A percentile compares a stretch with the other conserved stretches of the same genome.
These are phyloP conservation scores for Penicillium cinerascens DNA, from an alignment of 495 filamentous ascomycete species.

Conservation along the genomic window DNA sequence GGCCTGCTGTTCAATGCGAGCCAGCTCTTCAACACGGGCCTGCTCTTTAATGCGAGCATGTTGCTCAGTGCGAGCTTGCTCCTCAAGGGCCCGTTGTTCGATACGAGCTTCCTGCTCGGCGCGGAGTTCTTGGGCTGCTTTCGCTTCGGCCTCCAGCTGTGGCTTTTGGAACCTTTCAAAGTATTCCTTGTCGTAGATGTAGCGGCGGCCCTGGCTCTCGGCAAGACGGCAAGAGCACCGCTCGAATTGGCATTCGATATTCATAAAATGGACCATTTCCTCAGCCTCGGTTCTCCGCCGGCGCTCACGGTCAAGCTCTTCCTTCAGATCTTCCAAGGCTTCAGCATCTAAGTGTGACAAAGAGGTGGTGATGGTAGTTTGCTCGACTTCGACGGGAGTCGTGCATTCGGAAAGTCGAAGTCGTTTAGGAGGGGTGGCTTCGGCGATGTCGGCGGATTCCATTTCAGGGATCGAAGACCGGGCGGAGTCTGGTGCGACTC, in stretches of 20 bases:
- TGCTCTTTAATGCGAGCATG: neutral
- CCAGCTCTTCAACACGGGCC: neutral
- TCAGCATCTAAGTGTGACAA: constrained; percentile 35
- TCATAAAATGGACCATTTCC: constrained; percentile 75
- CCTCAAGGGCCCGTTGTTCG: neutral
- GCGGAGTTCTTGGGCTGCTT: neutral
- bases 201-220: constrained; percentile 46
- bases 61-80: neutral
- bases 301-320: constrained; percentile 63
- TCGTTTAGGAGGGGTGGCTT: constrained; percentile 61
- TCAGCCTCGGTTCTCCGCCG: constrained; percentile 63
- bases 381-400: constrained; percentile 44
- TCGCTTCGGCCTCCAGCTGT: constrained; percentile 16
- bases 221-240: constrained; percentile 63
- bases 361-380: constrained; percentile 26
- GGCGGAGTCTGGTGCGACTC: constrained; percentile 60
- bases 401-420: constrained; percentile 52
- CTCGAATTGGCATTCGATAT: constrained; percentile 73
- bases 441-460: constrained; percentile 46
- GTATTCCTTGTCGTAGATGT: constrained; percentile 45
- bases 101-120: neutral
- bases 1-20: neutral
- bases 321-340: constrained; percentile 55
- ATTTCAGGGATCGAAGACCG: constrained; percentile 38
- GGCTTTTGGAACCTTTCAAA: constrained; percentile 24